Evolutionary conservation across 192 early-diverging fungal genomes (phyloP).

Genomic region (Entomortierella lignicola): DNA sequence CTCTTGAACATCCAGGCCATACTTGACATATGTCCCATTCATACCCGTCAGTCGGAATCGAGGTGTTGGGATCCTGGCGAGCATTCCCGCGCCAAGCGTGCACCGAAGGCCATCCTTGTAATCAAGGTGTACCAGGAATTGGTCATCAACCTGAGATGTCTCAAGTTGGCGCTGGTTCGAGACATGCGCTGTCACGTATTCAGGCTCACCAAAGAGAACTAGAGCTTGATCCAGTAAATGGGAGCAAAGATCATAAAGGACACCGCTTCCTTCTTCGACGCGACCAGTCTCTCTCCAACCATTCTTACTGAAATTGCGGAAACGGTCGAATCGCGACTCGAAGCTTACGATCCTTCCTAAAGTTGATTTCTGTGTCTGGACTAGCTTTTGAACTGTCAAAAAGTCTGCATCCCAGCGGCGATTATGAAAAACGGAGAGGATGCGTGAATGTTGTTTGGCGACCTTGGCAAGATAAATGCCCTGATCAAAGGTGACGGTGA

Average conservation of each 20-base stretch:
- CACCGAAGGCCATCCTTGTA: slow-evolving; percentile 72
- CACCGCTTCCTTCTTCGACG: slow-evolving; percentile 70
- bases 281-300: slow-evolving; percentile 75
- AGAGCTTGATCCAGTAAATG: slow-evolving; percentile 76
- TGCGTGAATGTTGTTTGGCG: slow-evolving; percentile 64
- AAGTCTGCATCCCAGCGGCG: slow-evolving; percentile 88
- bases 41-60: slow-evolving; percentile 77
- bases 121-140: slow-evolving; percentile 72
- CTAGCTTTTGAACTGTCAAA: slow-evolving; percentile 73
- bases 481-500: slow-evolving; percentile 70
- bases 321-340: slow-evolving; percentile 81
- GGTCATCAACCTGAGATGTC: slow-evolving; percentile 64
- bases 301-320: slow-evolving; percentile 73
- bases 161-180: slow-evolving; percentile 74
- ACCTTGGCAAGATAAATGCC: slow-evolving; percentile 68
- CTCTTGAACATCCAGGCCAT: slow-evolving; percentile 80
- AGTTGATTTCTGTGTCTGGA: slow-evolving; percentile 54
- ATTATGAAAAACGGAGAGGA: slow-evolving; percentile 83
- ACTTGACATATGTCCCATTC: slow-evolving; percentile 73
- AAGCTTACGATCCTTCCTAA: slow-evolving; percentile 78
- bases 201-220: slow-evolving; percentile 73
- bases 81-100: slow-evolving; percentile 73
- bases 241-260: slow-evolving; percentile 79
- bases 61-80: slow-evolving; percentile 70
- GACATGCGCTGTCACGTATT: slow-evolving; percentile 68